phyloP scores from a whole-genome alignment of 2,329 filamentous ascomycete species.

The Bipolaris victoriae region DNA sequence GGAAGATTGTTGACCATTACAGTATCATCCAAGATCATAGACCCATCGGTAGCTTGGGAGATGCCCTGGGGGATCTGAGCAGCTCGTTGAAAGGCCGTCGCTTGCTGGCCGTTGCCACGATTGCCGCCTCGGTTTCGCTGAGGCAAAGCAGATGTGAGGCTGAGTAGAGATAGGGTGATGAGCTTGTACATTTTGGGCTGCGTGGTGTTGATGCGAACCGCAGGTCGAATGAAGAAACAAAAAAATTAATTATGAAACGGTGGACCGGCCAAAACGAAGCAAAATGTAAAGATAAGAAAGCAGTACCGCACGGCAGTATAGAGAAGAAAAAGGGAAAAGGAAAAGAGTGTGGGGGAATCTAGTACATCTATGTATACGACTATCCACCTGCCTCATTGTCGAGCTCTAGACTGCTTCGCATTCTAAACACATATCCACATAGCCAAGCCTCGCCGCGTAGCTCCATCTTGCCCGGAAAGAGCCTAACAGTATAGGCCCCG shows the following conservation, averaged over 20 bases:
- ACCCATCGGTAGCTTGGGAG: constrained; percentile 59
- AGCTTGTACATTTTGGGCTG: constrained; percentile 17
- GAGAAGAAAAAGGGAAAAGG: constrained; percentile 9
- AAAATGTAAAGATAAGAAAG: background rate
- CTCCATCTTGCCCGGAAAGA: constrained; percentile 24
- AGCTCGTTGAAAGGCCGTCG: constrained; percentile 45
- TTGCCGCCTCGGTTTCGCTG: constrained; percentile 27
- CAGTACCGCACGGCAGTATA: constrained; percentile 15
- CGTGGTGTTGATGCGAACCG: background rate
- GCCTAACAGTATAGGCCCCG: constrained; percentile 21
- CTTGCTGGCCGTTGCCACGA: constrained; percentile 8
- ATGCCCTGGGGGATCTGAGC: constrained; percentile 45
- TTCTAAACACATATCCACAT: constrained; percentile 9
- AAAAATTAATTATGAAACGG: constrained; percentile 25
- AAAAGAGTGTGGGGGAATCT: background rate
- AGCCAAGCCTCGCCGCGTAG: constrained; percentile 28
- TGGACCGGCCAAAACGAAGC: constrained; percentile 36
- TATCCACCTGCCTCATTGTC: background rate
- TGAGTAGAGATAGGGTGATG: constrained; percentile 26
- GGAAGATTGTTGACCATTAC: constrained; percentile 61
- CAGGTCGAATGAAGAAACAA: constrained; percentile 3
- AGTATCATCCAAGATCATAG: constrained; percentile 62
- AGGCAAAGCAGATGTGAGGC: constrained; percentile 31
- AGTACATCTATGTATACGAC: background rate
- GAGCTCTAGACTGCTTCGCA: background rate